Evolutionary conservation across 2,329 filamentous ascomycete species (phyloP).

Genomic region (Aspergillus persii): DNA sequence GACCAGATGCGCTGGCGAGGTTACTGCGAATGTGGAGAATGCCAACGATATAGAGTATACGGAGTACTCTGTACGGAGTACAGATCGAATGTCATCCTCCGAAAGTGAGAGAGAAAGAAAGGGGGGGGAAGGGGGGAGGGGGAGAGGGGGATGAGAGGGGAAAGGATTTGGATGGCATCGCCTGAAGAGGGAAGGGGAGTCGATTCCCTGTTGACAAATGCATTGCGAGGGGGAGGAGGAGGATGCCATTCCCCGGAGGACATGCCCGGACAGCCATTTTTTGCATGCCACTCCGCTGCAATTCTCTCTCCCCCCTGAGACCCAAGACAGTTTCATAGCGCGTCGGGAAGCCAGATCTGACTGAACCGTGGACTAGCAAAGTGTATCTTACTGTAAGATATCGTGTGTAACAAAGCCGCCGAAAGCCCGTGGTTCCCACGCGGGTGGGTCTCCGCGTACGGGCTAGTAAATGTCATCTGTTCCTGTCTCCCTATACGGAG

Average conservation of each 20-base stretch:
- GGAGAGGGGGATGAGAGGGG: no score
- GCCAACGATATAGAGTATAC: not conserved
- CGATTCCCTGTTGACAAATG: no score
- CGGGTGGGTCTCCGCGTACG: not conserved
- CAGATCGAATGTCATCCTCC: no score
- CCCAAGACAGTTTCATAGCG: not conserved
- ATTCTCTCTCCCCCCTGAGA: not conserved
- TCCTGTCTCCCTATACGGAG: not conserved
- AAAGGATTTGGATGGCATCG: not conserved
- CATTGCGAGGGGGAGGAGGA: not conserved
- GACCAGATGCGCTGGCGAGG: slow-evolving; percentile 10
- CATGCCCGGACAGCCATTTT: no score
- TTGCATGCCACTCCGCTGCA: not conserved
- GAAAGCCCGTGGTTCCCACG: slow-evolving; percentile 2
- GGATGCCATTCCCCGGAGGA: not conserved
- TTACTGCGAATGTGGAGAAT: slow-evolving; percentile 1
- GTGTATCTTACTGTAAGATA: slow-evolving; percentile 3
- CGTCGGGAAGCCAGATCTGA: slow-evolving; percentile 8
- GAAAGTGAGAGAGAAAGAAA: not conserved
- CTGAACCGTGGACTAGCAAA: slow-evolving; percentile 5
- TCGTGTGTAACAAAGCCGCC: slow-evolving; percentile 6
- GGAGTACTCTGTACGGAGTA: no score
- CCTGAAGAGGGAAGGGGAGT: not conserved
- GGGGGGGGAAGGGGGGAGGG: not conserved
- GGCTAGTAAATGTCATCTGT: not conserved